Evolutionary conservation across 352 stramenopile species (phyloP).

Genomic region (Phytophthora kernoviae): DNA sequence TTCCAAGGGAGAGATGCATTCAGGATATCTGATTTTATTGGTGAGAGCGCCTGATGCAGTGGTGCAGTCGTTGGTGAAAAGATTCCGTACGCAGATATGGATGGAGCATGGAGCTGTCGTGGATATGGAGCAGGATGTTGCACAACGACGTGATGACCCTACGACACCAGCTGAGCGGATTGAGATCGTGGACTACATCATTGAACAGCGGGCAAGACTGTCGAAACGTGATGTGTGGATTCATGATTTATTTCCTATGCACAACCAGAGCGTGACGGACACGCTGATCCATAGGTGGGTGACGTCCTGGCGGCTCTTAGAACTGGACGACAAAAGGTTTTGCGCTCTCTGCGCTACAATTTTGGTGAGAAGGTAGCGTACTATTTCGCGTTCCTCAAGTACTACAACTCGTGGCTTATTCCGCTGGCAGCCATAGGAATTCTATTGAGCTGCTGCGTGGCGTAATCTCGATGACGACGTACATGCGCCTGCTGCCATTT

Average conservation of each 20-base stretch:
- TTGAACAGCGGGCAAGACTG: constrained; percentile 73
- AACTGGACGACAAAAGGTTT: constrained; percentile 65
- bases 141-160: constrained; percentile 53
- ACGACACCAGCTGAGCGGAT: constrained; percentile 82
- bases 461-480: constrained; percentile 60
- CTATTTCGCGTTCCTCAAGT: constrained; percentile 88
- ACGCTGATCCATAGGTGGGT: constrained; percentile 77
- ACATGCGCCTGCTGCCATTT: constrained; percentile 84
- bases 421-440: constrained; percentile 73
- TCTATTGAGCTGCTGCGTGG: constrained; percentile 57
- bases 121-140: constrained; percentile 79
- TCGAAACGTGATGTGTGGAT: constrained; percentile 68
- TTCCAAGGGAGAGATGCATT: constrained; percentile 83
- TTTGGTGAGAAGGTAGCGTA: constrained; percentile 89
- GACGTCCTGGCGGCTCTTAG: constrained; percentile 57
- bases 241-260: constrained; percentile 85
- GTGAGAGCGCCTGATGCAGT: constrained; percentile 65
- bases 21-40: constrained; percentile 79
- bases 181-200: constrained; percentile 87
- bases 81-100: constrained; percentile 76
- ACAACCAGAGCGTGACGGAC: constrained; percentile 71
- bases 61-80: constrained; percentile 62
- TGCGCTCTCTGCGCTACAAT: constrained; percentile 73
- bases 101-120: constrained; percentile 79
- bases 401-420: constrained; percentile 80